Base-by-base conservation (phyloP, 2,329 filamentous ascomycete genomes). In the Coleophoma crateriformis region DNA sequence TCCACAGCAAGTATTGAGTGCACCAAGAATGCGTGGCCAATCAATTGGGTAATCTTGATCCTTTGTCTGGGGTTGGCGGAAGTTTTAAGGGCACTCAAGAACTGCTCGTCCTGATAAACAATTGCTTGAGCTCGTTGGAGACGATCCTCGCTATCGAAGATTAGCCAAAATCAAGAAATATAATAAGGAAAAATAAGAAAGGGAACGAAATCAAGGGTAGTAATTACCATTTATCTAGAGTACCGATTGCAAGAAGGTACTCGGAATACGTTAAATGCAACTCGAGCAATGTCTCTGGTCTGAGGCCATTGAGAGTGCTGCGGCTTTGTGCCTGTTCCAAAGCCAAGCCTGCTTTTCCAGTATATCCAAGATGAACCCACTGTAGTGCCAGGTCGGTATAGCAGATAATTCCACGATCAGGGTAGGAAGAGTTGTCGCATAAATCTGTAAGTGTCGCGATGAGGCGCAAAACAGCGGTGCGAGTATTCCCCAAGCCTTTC, bases 181-280 rank as follows among this genome's bases (percentile, higher is more conserved):
- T 40, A 7, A 47, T 4, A 11, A 33, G 15, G 33, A 19, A 19
- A 19, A 19, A 19, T 19, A 19, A 19, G 19, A 37, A 38, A 66
- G 12, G 66, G 6, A 27, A 27, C 27, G 8, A 27, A 27, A 7
- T 7, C 6, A 27, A 27, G 27, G 8, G 27, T 4, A 27, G 27
- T 7, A 27, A 2, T 50, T 68, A 69, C 47, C 80, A 85, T 67
- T 86, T 82, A 10, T 83, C 76, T 14, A 79, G 69, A 45, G 83
- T 81, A 10, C 85, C 86, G 12, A 84, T 77, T 1, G 79, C 78
- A 15, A 91, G 71, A 27, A 85, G 74, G 64, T 90, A 90, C 64
- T 95, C 88, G 0, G 87, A 84, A 53, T 84, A 82, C 0, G 83
- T 81, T 7, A 96, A 69, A 55, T 90, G 79, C 64, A 86, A 86